phyloP scores from a whole-genome alignment of 805 yeast species.

The Yarrowia deformans region DNA sequence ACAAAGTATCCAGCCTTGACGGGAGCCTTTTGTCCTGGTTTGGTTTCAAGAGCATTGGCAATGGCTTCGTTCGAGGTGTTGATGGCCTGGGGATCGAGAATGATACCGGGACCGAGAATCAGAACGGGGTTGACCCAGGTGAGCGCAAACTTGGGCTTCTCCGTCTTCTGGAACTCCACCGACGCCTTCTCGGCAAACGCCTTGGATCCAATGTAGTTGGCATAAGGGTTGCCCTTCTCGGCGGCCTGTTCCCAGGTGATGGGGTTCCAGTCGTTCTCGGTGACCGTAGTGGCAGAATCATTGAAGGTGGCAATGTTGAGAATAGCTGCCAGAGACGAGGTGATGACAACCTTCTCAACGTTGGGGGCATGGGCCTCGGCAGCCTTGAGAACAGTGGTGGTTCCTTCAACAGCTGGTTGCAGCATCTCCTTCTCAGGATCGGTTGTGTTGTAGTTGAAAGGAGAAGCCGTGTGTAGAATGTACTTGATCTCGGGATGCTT shows the following conservation, averaged over 20 bases:
- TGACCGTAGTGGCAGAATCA: constrained; percentile 44
- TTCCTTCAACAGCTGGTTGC: constrained; percentile 59
- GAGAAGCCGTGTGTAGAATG: constrained; percentile 55
- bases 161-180: constrained; percentile 57
- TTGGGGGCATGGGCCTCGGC: constrained; percentile 48
- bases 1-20: constrained; percentile 46
- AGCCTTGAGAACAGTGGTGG: constrained; percentile 54
- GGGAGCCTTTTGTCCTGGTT: not conserved
- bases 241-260: constrained; percentile 47
- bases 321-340: constrained; percentile 62
- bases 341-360: constrained; percentile 55
- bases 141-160: constrained; percentile 46
- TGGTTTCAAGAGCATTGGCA: not conserved
- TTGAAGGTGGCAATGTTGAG: constrained; percentile 42
- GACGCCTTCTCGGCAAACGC: constrained; percentile 63
- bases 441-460: constrained; percentile 48
- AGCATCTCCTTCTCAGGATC: constrained; percentile 55
- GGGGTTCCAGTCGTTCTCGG: constrained; percentile 53
- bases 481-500: constrained; percentile 50
- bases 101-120: constrained; percentile 49
- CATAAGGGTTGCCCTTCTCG: constrained; percentile 7
- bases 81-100: constrained; percentile 45
- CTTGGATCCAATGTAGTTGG: constrained; percentile 55
- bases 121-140: constrained; percentile 49
- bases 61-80: constrained; percentile 49